Conservation (phyloP, 306 rosid species). For the Gynostemma pentaphyllum region DNA sequence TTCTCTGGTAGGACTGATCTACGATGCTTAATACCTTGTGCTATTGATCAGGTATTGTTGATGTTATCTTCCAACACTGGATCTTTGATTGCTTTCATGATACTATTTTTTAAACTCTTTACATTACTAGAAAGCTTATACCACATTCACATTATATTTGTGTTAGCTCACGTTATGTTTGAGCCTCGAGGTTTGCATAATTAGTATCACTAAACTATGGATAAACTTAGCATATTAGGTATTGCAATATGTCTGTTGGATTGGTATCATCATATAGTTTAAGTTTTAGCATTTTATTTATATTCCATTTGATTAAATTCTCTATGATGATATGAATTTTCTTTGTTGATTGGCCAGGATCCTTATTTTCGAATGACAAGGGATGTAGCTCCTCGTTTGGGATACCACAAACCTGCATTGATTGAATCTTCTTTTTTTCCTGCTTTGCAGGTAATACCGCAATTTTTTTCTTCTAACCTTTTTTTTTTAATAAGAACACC, state of each 20-base stretch:
- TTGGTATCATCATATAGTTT: background rate
- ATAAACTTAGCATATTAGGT: too few relatives aligned
- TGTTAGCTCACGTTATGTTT: too few relatives aligned
- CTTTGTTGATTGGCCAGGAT: slow-evolving; percentile 45
- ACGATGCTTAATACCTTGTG: slow-evolving; percentile 84
- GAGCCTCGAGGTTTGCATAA: too few relatives aligned
- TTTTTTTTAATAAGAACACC: too few relatives aligned
- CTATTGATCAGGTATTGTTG: slow-evolving; percentile 76
- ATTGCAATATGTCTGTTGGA: too few relatives aligned
- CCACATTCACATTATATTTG: too few relatives aligned
- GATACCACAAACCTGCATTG: slow-evolving; percentile 76
- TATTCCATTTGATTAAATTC: background rate
- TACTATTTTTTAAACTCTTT: too few relatives aligned
- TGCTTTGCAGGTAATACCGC: slow-evolving; percentile 63
- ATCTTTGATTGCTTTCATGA: too few relatives aligned
- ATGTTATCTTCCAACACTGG: background rate
- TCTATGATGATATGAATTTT: slow-evolving; percentile 3
- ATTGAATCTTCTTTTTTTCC: slow-evolving; percentile 87
- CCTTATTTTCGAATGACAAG: slow-evolving; percentile 96
- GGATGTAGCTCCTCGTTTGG: slow-evolving; percentile 87
- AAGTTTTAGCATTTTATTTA: background rate
- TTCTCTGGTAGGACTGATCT: slow-evolving; percentile 55
- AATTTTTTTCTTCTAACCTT: slow-evolving; percentile 10
- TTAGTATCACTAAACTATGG: too few relatives aligned
- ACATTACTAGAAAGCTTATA: background rate